Evolutionary conservation across 169 alveolate genomes (phyloP).

Genomic region (Cryptosporidium xiaoi): DNA sequence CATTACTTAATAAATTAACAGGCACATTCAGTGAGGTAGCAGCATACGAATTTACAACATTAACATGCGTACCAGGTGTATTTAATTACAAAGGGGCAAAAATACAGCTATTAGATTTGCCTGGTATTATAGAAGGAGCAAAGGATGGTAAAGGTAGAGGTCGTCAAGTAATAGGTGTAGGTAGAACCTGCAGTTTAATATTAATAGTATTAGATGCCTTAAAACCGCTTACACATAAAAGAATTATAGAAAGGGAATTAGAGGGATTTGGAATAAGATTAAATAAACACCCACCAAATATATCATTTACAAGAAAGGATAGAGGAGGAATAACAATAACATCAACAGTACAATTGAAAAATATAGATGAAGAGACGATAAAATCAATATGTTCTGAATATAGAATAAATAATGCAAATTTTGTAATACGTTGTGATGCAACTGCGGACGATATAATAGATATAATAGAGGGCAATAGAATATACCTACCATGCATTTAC

Average conservation of each 20-base stretch:
- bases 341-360: constrained; percentile 78
- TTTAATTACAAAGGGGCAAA: constrained; percentile 93
- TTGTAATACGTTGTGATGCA: constrained; percentile 93
- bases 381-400: constrained; percentile 90
- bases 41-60: constrained; percentile 98
- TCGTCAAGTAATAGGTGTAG: constrained; percentile 98
- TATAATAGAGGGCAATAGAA: constrained; percentile 96
- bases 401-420: constrained; percentile 93
- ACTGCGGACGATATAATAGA: constrained; percentile 98
- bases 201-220: constrained; percentile 94
- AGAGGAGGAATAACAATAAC: constrained; percentile 87
- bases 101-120: constrained; percentile 95
- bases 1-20: constrained; percentile 95
- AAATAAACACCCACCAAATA: constrained; percentile 94
- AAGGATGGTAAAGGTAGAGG: constrained; percentile 99
- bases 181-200: constrained; percentile 94
- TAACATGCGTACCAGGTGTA: constrained; percentile 99
- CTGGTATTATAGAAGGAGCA: constrained; percentile 98
- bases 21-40: constrained; percentile 97
- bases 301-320: constrained; percentile 83
- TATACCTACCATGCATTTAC: constrained; percentile 93
- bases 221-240: constrained; percentile 92
- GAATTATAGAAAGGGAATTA: constrained; percentile 92
- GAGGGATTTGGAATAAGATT: constrained; percentile 98
- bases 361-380: constrained; percentile 85